Base-by-base conservation (phyloP, 1,139 yeast species). In the Keqinozyma sinolaborantium region DNA sequence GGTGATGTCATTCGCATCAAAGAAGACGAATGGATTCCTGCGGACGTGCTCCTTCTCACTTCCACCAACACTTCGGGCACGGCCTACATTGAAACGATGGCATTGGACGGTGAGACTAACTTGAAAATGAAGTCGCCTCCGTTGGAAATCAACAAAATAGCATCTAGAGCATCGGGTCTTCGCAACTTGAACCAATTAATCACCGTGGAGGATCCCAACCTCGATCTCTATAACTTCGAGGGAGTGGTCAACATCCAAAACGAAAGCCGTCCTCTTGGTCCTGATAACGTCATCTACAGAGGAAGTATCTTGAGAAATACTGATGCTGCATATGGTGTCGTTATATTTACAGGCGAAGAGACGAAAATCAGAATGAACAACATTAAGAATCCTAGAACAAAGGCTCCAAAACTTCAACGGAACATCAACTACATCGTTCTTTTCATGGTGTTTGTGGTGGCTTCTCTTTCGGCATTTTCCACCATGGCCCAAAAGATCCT, bases 301-400 rank as follows among this genome's bases (percentile, higher is more conserved):
- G 98, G 98, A 2, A 82, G 95, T 35, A 75, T 88, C 26, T 59
- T 92, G 25, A 73, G 98, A 53, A 92, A 94, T 54, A 90, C 98
- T 0, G 70, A 71, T 10, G 65, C 75, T 13, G 70, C 79, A 4
- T 52, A 85, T 26, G 98, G 97, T 1, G 51, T 90, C 42, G 97
- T 87, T 8, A 69, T 90, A 1, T 94, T 88, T 64, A 81, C 95
- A 1, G 98, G 99, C 36, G 97, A 88, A 58, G 98, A 94, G 58
- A 77, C 97, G 4, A 94, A 94, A 48, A 87, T 92, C 33, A 73
- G 98, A 57, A 86, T 88, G 95, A 94, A 94, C 58, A 94, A 96
- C 15, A 74, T 87, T 33, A 83, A 78, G 48, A 84, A 85, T 47
- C 95, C 96, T 9, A 72, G 97, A 46, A 82, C 86, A 1, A 94